Base-by-base conservation (phyloP, 2,329 filamentous ascomycete genomes). In the Coniochaeta ligniaria region DNA sequence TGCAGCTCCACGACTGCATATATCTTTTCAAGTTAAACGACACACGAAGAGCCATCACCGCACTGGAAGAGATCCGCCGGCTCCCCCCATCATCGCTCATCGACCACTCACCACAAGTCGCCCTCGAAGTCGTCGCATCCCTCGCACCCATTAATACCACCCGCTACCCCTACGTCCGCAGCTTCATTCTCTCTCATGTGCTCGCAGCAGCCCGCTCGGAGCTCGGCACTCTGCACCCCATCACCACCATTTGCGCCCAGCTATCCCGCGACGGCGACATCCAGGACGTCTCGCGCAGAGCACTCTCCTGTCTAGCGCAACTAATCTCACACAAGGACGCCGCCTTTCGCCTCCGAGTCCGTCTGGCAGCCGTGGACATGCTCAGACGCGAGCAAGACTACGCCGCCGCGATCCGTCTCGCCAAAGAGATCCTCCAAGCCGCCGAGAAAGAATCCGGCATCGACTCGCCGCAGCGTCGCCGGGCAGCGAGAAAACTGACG, bases 11-110 rank as follows among this genome's bases (percentile, higher is more conserved):
- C 26, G 56, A 58, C 11, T 58, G 56, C 24, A 41, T 58, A 20
- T 58, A 58, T 14, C 56, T 58, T 36, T 58, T 58, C 36, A 58
- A 43, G 24, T 20, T 43, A 3, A 43, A 43, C 36, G 56, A 58
- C 56, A 43, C 56, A 28, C 36, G 56, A 38, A 7, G 56, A 31
- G 56, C 56, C 35, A 17, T 58, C 20, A 20, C 24, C n/a, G 56
- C 11, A 31, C 22, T 58, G 17, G 56, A 58, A 14, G 36, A 43
- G 16, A 41, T 58, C 20, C 36, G 36, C 22, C 33, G 28, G 22
- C 31, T 58, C 20, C 56, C 56, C 1, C 35, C 56, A 31, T 41
- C 56, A 45, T 38, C 56, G 2, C 35, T 58, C 16, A 31, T 58
- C 9, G 56, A 58, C 56, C 56, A 58, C 35, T 58, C 56, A 2